These are phyloP conservation scores for Mycothermus thermophilus DNA, from an alignment of 495 filamentous ascomycete genomes.

Conservation along the genomic window DNA sequence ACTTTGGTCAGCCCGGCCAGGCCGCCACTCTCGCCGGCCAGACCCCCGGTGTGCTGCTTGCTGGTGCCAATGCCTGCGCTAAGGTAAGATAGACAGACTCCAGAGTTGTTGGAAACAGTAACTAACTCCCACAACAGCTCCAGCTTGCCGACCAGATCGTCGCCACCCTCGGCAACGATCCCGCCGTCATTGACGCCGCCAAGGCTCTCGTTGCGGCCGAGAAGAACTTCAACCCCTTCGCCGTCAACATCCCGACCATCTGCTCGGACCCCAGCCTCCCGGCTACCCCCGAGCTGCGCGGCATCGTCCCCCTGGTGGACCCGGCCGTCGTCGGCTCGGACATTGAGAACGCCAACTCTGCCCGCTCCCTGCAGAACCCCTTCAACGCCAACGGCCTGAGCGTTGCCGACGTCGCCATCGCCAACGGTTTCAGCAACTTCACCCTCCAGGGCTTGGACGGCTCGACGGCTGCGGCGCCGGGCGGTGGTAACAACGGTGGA, in stretches of 20 bases:
- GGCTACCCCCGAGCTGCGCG: slow-evolving; percentile 40
- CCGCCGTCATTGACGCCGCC: slow-evolving; percentile 40
- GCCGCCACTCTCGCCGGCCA: slow-evolving; percentile 41
- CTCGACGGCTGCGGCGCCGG: slow-evolving; percentile 8
- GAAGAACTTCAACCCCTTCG: slow-evolving; percentile 55
- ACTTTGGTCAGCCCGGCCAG: slow-evolving; percentile 35
- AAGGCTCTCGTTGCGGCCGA: slow-evolving; percentile 47
- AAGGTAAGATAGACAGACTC: slow-evolving; percentile 23
- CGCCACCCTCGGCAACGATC: slow-evolving; percentile 36
- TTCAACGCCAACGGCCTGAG: slow-evolving; percentile 40
- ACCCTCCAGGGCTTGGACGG: slow-evolving; percentile 29
- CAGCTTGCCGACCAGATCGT: slow-evolving; percentile 44
- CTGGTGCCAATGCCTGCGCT: slow-evolving; percentile 42
- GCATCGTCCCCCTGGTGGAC: slow-evolving; percentile 47
- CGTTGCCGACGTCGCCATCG: slow-evolving; percentile 39
- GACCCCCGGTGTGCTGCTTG: slow-evolving; percentile 40
- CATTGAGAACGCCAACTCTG: slow-evolving; percentile 40
- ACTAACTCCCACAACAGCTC: slow-evolving; percentile 29
- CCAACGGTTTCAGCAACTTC: slow-evolving; percentile 44
- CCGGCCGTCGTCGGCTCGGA: slow-evolving; percentile 39
- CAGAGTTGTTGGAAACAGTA: not conserved
- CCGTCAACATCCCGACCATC: slow-evolving; percentile 37
- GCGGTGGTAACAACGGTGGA: slow-evolving; percentile 3
- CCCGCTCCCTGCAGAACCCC: slow-evolving; percentile 31
- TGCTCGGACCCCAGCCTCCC: slow-evolving; percentile 44